Evolutionary conservation across 2,329 filamentous ascomycete genomes (phyloP).

Genomic region (Cercospora sojina): DNA sequence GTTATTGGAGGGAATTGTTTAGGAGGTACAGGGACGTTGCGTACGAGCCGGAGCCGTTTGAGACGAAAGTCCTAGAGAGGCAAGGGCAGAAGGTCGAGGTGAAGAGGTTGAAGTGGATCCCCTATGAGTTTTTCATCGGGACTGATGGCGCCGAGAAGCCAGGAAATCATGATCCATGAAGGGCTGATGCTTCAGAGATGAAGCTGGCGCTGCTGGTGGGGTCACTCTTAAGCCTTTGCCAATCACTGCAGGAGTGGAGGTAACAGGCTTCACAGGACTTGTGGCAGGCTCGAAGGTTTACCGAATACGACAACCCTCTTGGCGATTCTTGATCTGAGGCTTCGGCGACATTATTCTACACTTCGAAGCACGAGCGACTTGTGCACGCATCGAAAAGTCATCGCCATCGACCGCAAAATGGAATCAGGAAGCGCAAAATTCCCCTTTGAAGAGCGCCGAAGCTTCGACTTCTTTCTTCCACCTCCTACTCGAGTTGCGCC

Average conservation of each 20-base stretch:
- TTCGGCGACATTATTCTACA: not conserved
- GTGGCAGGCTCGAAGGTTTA: not conserved
- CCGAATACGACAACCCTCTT: not conserved
- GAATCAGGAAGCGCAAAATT: not conserved
- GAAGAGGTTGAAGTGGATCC: not conserved
- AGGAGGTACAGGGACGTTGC: slow-evolving; percentile 23
- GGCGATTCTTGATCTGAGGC: not conserved
- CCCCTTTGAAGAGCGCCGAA: not conserved
- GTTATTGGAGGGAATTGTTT: slow-evolving; percentile 23
- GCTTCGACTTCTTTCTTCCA: not conserved
- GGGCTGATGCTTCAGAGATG: not conserved
- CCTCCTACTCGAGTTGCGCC: not conserved
- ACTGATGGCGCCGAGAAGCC: slow-evolving; percentile 1
- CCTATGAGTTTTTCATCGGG: slow-evolving; percentile 12
- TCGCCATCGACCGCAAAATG: not conserved
- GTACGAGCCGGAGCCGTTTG: slow-evolving; percentile 17
- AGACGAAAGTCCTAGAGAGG: not conserved
- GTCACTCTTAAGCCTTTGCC: not conserved
- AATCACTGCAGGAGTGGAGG: not conserved
- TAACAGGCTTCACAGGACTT: not conserved
- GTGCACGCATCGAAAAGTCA: not conserved
- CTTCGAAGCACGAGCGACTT: not conserved
- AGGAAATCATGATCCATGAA: not conserved
- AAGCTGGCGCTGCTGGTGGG: not conserved
- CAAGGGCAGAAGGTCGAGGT: slow-evolving; percentile 3